A percentile compares a stretch with the other conserved stretches of the same genome.
Conservation (phyloP, 108 stramenopile species). For the Nitzschia palea region DNA sequence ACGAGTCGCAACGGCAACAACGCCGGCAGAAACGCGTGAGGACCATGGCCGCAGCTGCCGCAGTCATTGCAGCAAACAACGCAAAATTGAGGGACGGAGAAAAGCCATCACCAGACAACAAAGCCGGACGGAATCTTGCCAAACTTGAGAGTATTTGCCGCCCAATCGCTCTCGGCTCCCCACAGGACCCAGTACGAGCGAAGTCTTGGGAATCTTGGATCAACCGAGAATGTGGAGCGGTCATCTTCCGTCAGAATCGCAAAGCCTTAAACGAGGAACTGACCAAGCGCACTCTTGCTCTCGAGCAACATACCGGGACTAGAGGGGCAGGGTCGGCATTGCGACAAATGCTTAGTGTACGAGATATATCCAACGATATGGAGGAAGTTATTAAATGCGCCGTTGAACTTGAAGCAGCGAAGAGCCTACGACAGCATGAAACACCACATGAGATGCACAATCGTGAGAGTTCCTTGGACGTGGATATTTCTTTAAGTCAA, state of each 20-base stretch:
- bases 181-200: constrained; percentile 81
- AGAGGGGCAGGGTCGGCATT: constrained; percentile 70
- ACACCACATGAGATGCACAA: constrained; percentile 44
- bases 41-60: constrained; percentile 77
- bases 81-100: constrained; percentile 42
- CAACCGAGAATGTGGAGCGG: constrained; percentile 65
- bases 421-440: constrained; percentile 67
- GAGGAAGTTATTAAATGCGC: constrained; percentile 79
- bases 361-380: constrained; percentile 66
- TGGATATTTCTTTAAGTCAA: constrained; percentile 64
- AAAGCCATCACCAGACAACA: constrained; percentile 51
- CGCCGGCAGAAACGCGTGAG: constrained; percentile 45
- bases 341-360: constrained; percentile 80
- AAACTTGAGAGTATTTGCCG: constrained; percentile 71
- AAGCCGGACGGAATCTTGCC: constrained; percentile 60
- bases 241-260: constrained; percentile 76
- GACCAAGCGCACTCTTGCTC: constrained; percentile 44
- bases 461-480: constrained; percentile 30
- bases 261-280: constrained; percentile 57
- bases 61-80: constrained; percentile 58
- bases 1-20: constrained; percentile 23
- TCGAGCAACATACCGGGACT: constrained; percentile 62
- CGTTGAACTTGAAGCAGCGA: constrained; percentile 84
- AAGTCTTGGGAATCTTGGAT: constrained; percentile 84
- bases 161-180: constrained; percentile 52